phyloP scores from a whole-genome alignment of 192 early-diverging fungal species.

The Linnemannia zychae region DNA sequence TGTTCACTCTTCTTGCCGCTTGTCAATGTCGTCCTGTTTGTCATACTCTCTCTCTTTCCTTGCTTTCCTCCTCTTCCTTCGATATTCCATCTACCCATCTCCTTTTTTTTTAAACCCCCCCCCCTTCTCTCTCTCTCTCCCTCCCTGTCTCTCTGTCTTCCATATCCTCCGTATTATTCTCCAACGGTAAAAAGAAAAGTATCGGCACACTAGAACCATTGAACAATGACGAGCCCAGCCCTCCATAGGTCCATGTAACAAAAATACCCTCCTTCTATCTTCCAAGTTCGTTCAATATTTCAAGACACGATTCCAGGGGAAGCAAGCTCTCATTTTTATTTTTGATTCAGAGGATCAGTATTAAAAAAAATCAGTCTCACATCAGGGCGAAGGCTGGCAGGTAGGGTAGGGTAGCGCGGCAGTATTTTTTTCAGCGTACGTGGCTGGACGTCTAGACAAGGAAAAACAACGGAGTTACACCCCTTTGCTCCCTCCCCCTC shows the following conservation, averaged over 20 bases:
- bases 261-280: too few relatives aligned
- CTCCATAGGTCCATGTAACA: background rate
- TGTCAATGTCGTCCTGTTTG: background rate
- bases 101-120: background rate
- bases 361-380: too few relatives aligned
- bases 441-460: background rate
- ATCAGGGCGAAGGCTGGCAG: too few relatives aligned
- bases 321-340: too few relatives aligned
- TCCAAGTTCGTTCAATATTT: too few relatives aligned
- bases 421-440: too few relatives aligned
- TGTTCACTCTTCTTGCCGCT: background rate
- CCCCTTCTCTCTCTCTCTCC: background rate
- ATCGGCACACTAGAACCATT: background rate
- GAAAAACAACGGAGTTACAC: background rate
- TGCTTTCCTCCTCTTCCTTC: background rate
- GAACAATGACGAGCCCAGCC: background rate
- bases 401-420: too few relatives aligned
- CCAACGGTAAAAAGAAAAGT: background rate
- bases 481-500: background rate
- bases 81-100: constrained; percentile 3
- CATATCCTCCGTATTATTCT: background rate
- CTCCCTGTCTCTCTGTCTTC: background rate
- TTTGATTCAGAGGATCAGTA: too few relatives aligned
- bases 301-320: too few relatives aligned
- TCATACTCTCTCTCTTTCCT: constrained; percentile 7